phyloP scores from a whole-genome alignment of 2,329 filamentous ascomycete species.

The Aspergillus sp. region DNA sequence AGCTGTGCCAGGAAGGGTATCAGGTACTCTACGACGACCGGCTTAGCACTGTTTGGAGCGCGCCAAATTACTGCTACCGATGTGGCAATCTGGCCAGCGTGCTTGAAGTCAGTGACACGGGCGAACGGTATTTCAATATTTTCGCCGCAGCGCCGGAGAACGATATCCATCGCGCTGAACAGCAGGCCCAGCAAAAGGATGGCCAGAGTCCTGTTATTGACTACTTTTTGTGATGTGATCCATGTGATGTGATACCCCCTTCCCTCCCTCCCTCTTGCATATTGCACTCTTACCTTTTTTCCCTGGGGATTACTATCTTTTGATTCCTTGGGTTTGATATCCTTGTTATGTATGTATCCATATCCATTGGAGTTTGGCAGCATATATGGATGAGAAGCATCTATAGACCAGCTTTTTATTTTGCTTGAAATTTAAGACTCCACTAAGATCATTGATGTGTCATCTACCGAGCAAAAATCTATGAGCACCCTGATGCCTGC shows the following conservation, averaged over 20 bases:
- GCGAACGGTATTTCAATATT: constrained; percentile 93
- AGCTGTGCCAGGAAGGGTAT: constrained; percentile 95
- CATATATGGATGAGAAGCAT: constrained; percentile 7
- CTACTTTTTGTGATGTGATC: constrained; percentile 56
- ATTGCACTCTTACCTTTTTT: constrained; percentile 1
- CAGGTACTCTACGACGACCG: constrained; percentile 94
- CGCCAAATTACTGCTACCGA: constrained; percentile 89
- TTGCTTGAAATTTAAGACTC: constrained; percentile 5
- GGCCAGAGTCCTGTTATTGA: constrained; percentile 65
- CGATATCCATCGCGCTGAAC: constrained; percentile 72
- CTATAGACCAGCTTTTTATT: constrained; percentile 14
- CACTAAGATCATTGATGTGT: too few species aligned
- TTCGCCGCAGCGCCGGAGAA: constrained; percentile 94
- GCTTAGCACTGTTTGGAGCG: constrained; percentile 94
- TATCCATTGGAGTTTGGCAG: constrained; percentile 20
- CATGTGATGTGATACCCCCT: too few species aligned
- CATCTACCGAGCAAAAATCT: too few species aligned
- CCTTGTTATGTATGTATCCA: too few species aligned
- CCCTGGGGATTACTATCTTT: constrained; percentile 13
- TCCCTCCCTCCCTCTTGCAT: too few species aligned
- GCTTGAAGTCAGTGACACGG: constrained; percentile 85
- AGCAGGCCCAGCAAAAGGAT: constrained; percentile 61
- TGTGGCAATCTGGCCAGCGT: constrained; percentile 98
- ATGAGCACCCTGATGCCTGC: too few species aligned
- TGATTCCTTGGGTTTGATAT: constrained; percentile 4